These are phyloP conservation scores for Heimioporus retisporus DNA, from an alignment of 1,284 basidiomycete species.

Conservation along the genomic window DNA sequence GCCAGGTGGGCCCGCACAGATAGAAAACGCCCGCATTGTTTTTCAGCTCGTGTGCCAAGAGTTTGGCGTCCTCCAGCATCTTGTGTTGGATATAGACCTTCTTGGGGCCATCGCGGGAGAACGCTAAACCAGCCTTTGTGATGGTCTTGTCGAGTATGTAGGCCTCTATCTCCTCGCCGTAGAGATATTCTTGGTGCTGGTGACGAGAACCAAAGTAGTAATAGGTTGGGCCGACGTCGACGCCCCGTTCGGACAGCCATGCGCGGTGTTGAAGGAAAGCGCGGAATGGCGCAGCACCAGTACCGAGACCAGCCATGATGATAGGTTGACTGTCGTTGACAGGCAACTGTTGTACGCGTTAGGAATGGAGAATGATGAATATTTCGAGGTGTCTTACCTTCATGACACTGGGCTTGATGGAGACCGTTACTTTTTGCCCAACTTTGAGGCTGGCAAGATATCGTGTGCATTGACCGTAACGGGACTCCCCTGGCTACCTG, in stretches of 20 bases:
- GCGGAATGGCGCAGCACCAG: slow-evolving; percentile 98
- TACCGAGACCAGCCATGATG: slow-evolving; percentile 99
- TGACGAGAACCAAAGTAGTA: slow-evolving; percentile 99
- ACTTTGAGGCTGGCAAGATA: slow-evolving; percentile 89
- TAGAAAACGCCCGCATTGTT: slow-evolving; percentile 90
- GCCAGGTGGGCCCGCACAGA: slow-evolving; percentile 98
- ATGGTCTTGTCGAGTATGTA: slow-evolving; percentile 88
- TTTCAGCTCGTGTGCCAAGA: slow-evolving; percentile 80
- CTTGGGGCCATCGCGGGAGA: slow-evolving; percentile 92
- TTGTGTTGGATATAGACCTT: slow-evolving; percentile 99
- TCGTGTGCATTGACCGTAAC: slow-evolving; percentile 97
- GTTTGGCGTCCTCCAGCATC: slow-evolving; percentile 91
- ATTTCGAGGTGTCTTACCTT: slow-evolving; percentile 66
- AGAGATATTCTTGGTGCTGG: slow-evolving; percentile 95
- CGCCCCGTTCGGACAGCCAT: slow-evolving; percentile 80
- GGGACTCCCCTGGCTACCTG: slow-evolving; percentile 66
- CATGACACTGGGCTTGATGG: slow-evolving; percentile 99
- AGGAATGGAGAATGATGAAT: neutral
- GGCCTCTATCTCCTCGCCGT: slow-evolving; percentile 93
- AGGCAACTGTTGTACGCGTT: slow-evolving; percentile 71
- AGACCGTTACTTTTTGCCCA: slow-evolving; percentile 97
- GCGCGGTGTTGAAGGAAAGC: slow-evolving; percentile 98
- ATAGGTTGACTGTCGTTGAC: slow-evolving; percentile 89
- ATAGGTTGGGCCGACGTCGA: slow-evolving; percentile 90
- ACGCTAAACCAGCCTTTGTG: slow-evolving; percentile 93